Evolutionary conservation across 192 early-diverging fungal species (phyloP).

Genomic region (Linnemannia zychae): DNA sequence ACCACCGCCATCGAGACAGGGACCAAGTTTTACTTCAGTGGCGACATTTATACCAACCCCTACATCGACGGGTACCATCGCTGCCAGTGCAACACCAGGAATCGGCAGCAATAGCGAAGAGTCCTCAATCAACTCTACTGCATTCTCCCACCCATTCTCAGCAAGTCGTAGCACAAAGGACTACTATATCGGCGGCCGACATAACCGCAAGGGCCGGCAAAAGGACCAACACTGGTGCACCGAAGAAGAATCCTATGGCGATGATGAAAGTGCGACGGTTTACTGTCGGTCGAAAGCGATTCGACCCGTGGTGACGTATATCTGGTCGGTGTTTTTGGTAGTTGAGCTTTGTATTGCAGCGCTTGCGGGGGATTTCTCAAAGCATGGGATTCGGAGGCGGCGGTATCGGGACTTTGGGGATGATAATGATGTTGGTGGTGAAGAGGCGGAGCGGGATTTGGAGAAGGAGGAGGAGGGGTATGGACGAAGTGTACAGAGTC

Average conservation of each 20-base stretch:
- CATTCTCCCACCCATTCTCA: background rate
- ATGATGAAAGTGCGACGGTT: constrained; percentile 34
- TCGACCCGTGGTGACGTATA: constrained; percentile 35
- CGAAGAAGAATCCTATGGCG: constrained; percentile 42
- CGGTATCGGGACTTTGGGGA: background rate
- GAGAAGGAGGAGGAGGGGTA: background rate
- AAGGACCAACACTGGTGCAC: constrained; percentile 20
- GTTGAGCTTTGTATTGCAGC: constrained; percentile 31
- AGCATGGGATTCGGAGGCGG: background rate
- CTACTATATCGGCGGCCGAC: background rate
- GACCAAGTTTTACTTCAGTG: background rate
- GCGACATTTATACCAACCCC: background rate
- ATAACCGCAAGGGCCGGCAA: background rate
- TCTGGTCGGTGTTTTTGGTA: constrained; percentile 27
- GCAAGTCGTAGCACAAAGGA: background rate
- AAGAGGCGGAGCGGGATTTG: background rate
- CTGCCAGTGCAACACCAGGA: background rate
- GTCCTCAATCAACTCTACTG: too few species aligned
- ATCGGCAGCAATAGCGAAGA: background rate
- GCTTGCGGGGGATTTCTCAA: constrained; percentile 25
- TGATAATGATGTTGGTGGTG: background rate
- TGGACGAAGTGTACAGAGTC: background rate
- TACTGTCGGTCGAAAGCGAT: constrained; percentile 37
- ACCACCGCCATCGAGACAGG: background rate
- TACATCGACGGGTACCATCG: background rate